Evolutionary conservation across 805 yeast genomes (phyloP).

Genomic region (Isabelozyma rhagii): DNA sequence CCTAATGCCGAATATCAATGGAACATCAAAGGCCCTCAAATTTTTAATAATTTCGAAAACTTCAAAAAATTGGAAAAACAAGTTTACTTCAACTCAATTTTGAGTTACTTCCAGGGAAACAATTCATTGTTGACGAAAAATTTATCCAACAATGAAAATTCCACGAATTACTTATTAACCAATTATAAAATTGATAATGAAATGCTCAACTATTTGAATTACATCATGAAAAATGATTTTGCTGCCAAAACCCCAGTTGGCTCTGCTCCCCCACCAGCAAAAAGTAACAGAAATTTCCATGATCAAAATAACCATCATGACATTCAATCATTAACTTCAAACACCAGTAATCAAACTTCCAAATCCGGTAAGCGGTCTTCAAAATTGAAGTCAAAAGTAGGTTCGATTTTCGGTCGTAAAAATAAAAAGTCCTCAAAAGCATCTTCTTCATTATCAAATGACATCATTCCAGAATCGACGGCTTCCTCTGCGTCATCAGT

Average conservation of each 20-base stretch:
- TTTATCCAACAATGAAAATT: slow-evolving; percentile 50
- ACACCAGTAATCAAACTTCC: neutral
- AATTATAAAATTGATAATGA: slow-evolving; percentile 36
- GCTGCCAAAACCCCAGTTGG: neutral
- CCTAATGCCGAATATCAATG: slow-evolving; percentile 54
- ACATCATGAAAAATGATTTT: slow-evolving; percentile 21
- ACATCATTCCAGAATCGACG: slow-evolving; percentile 30
- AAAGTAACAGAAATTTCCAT: neutral
- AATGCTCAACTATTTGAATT: slow-evolving; percentile 35
- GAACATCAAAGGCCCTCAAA: slow-evolving; percentile 75
- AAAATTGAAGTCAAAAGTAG: slow-evolving; percentile 66
- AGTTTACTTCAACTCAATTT: slow-evolving; percentile 57
- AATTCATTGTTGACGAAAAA: slow-evolving; percentile 20
- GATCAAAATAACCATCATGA: neutral
- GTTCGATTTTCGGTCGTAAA: slow-evolving; percentile 70
- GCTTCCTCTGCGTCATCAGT: slow-evolving; percentile 11
- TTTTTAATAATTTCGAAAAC: slow-evolving; percentile 70
- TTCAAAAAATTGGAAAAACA: slow-evolving; percentile 62
- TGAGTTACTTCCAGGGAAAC: slow-evolving; percentile 51
- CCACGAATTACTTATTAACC: slow-evolving; percentile 61
- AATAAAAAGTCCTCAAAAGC: slow-evolving; percentile 32
- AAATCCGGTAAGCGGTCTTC: slow-evolving; percentile 20
- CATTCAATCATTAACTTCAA: neutral
- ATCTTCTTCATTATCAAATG: slow-evolving; percentile 8
- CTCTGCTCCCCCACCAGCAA: neutral